phyloP scores from a whole-genome alignment of 306 rosid genomes.

The Fagus crenata region DNA sequence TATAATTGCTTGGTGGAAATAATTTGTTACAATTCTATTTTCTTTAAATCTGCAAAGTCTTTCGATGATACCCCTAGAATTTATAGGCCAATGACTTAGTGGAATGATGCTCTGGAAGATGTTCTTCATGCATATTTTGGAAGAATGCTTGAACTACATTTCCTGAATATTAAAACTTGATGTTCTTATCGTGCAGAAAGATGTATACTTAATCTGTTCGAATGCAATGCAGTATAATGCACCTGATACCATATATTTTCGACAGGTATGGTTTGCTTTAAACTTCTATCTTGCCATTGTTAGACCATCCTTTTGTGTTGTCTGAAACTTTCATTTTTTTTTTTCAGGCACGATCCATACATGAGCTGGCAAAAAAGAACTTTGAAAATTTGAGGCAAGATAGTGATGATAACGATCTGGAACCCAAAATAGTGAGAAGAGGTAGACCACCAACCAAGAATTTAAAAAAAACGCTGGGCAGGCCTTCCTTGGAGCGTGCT shows the following conservation, averaged over 20 bases:
- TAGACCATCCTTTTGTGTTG: constrained; percentile 3
- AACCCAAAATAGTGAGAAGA: constrained; percentile 55
- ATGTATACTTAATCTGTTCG: constrained; percentile 55
- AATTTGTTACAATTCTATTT: background rate
- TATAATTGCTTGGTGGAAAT: background rate
- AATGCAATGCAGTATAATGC: constrained; percentile 81
- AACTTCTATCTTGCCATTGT: background rate
- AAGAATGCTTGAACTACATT: background rate
- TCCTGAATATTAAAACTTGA: constrained; percentile 21
- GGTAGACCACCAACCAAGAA: constrained; percentile 73
- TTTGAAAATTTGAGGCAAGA: constrained; percentile 68
- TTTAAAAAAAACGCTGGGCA: constrained; percentile 46
- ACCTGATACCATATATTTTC: constrained; percentile 65
- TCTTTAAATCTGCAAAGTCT: background rate
- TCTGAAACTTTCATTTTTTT: constrained; percentile 13
- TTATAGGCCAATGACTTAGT: constrained; percentile 7
- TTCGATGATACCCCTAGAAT: background rate
- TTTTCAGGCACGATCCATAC: constrained; percentile 67
- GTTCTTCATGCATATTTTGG: background rate
- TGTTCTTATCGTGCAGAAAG: constrained; percentile 49
- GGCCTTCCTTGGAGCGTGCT: constrained; percentile 49
- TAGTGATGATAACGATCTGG: constrained; percentile 61
- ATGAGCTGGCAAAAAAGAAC: constrained; percentile 60
- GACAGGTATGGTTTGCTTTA: constrained; percentile 53
- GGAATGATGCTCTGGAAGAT: constrained; percentile 1